Evolutionary conservation across 257 asterid genomes (phyloP).

Genomic region (Capsicum pubescens): DNA sequence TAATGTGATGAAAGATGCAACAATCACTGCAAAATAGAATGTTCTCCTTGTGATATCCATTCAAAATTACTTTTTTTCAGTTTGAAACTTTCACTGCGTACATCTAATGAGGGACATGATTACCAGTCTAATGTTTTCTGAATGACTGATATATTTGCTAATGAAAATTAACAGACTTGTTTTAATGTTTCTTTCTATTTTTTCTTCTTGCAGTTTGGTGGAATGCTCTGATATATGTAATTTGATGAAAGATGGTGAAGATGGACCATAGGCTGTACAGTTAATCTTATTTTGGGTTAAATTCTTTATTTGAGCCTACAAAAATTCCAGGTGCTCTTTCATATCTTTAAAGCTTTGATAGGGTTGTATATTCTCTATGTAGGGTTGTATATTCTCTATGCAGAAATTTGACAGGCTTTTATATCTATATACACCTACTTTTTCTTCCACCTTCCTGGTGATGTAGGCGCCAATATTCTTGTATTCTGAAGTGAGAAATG

Average conservation of each 20-base stretch:
- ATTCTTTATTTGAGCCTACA: conserved; percentile 20
- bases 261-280: conserved; percentile 57
- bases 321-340: not conserved
- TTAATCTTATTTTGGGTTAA: not conserved
- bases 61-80: not conserved
- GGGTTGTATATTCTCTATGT: conserved; percentile 22
- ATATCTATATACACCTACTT: not conserved
- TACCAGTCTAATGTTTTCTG: not conserved
- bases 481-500: not conserved
- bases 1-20: not conserved
- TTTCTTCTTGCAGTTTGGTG: conserved; percentile 60
- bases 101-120: not conserved
- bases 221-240: conserved; percentile 93
- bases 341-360: not conserved
- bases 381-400: conserved; percentile 20
- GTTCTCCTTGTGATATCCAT: not conserved
- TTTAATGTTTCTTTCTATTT: not conserved
- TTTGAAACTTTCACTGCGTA: not conserved
- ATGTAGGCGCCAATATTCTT: not conserved
- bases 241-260: conserved; percentile 88
- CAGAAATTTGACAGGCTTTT: conserved; percentile 24
- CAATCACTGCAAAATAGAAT: not conserved
- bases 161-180: not conserved
- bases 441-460: not conserved
- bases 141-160: not conserved